Conservation (phyloP, 140 eudicot genomes). For the Flaveria floridana region DNA sequence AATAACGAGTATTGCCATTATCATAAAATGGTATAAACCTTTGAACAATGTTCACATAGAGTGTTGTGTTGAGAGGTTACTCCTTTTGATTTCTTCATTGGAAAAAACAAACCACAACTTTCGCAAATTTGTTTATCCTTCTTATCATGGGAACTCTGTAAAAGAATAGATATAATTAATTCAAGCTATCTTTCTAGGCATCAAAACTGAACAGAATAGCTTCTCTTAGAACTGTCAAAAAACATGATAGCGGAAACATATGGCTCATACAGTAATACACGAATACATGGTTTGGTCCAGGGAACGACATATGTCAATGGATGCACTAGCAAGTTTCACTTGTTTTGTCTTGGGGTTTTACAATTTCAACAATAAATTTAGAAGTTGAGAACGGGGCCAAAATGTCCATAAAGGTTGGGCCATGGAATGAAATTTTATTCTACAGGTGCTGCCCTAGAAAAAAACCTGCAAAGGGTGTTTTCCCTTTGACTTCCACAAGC, state of each 20-base stretch:
- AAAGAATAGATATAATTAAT: conserved; percentile 1
- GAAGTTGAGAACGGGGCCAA: neutral
- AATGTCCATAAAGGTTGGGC: neutral
- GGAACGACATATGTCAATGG: neutral
- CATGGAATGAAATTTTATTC: neutral
- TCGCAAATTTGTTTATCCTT: conserved; percentile 52
- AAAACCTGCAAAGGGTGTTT: neutral
- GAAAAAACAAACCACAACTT: conserved; percentile 60
- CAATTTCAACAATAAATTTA: neutral
- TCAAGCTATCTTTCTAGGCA: conserved; percentile 10
- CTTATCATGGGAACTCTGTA: conserved; percentile 48
- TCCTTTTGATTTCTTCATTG: conserved; percentile 49
- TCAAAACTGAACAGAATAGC: neutral
- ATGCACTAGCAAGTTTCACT: conserved; percentile 2
- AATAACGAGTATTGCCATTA: neutral
- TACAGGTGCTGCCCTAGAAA: neutral
- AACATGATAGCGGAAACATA: neutral
- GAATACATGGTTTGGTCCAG: neutral
- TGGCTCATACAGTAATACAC: no score
- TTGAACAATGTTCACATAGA: conserved; percentile 66
- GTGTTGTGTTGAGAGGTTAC: conserved; percentile 38
- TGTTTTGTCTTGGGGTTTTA: neutral
- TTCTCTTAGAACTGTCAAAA: neutral
- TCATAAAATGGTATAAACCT: conserved; percentile 42
- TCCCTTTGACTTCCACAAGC: neutral